Percentiles rank a stretch among this genome's conserved stretches.
Conservation (phyloP, 1,284 basidiomycete species). For the Sporisorium exsertum region DNA sequence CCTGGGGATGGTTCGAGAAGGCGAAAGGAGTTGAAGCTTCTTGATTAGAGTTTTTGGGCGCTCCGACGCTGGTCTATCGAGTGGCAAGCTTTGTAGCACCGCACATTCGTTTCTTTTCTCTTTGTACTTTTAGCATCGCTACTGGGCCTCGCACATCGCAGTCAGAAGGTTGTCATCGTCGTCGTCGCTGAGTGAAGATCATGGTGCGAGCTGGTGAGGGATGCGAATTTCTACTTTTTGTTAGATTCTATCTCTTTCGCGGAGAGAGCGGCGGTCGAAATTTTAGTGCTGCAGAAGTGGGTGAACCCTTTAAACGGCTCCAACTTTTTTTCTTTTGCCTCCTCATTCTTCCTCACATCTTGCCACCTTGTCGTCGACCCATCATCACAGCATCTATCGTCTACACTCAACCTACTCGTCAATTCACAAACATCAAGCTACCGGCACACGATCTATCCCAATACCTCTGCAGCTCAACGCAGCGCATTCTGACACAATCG, state of each 20-base stretch:
- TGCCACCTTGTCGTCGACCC: background rate
- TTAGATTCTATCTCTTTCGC: background rate
- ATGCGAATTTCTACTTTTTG: background rate
- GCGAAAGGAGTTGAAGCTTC: slow-evolving; percentile 36
- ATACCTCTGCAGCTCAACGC: too few species aligned
- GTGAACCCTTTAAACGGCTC: background rate
- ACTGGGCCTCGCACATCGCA: background rate
- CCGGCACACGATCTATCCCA: too few species aligned
- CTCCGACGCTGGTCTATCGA: slow-evolving; percentile 27
- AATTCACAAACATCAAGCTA: background rate
- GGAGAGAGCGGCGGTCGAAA: background rate
- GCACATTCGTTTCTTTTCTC: background rate
- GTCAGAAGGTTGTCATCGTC: background rate
- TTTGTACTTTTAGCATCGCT: slow-evolving; percentile 5
- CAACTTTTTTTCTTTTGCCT: background rate
- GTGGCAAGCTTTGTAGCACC: background rate
- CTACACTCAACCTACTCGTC: background rate
- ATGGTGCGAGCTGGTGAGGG: background rate
- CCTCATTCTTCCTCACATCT: background rate
- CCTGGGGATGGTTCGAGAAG: slow-evolving; percentile 5
- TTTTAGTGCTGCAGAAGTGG: background rate
- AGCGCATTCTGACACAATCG: background rate
- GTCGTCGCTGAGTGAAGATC: background rate
- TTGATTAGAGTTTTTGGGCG: slow-evolving; percentile 18
- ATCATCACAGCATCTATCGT: background rate